These are phyloP conservation scores for Penstemon davidsonii DNA, from an alignment of 257 asterid genomes.

Conservation along the genomic window DNA sequence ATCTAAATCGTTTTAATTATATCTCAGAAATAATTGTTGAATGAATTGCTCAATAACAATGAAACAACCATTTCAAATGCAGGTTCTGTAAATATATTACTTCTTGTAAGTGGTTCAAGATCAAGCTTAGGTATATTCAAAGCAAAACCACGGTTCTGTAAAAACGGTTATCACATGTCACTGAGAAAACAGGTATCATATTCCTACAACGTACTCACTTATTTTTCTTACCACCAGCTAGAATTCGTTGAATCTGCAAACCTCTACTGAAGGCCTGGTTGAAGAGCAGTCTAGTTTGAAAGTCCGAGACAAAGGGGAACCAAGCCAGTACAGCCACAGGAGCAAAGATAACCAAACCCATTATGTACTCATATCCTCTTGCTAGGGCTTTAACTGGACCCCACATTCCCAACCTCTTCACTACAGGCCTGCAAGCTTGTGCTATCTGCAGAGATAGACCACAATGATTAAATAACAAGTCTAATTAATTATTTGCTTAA, in stretches of 20 bases:
- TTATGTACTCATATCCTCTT: conserved; percentile 42
- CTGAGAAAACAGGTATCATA: no score
- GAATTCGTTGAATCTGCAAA: conserved; percentile 50
- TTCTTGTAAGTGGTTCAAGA: no score
- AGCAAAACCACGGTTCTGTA: no score
- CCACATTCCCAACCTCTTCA: conserved; percentile 44
- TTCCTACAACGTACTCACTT: conserved; percentile 2
- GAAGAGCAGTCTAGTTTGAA: conserved; percentile 49
- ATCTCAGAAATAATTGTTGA: no score
- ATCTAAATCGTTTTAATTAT: no score
- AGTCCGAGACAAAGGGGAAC: conserved; percentile 56
- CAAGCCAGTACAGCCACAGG: conserved; percentile 52
- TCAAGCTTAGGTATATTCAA: no score
- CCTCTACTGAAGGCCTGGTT: conserved; percentile 64
- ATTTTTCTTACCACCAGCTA: conserved; percentile 27
- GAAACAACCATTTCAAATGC: no score
- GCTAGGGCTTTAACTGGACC: conserved; percentile 43
- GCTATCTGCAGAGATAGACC: conserved; percentile 34
- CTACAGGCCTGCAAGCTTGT: conserved; percentile 47
- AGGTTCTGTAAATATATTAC: no score
- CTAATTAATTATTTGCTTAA: not conserved
- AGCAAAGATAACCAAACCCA: conserved; percentile 47
- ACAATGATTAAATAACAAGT: no score
- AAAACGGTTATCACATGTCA: no score
- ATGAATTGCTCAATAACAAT: no score